A percentile compares a stretch with the other conserved stretches of the same genome.
Evolutionary conservation across 2,329 filamentous ascomycete species (phyloP).

Genomic region (Arthrobotrys megalospora): DNA sequence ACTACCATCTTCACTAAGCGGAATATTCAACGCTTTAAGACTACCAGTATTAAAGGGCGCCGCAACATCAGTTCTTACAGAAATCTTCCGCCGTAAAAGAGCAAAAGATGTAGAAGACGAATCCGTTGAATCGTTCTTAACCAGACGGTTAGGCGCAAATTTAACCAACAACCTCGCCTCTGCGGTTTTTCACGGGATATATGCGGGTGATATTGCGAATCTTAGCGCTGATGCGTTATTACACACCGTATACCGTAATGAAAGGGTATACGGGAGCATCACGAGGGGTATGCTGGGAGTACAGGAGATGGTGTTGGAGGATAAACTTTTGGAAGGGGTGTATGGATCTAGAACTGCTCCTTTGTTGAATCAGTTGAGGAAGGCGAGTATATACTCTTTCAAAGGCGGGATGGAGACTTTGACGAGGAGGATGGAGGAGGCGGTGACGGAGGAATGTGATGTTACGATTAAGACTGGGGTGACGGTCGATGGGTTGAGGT

Average conservation of each 20-base stretch:
- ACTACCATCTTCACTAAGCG: slow-evolving; percentile 70
- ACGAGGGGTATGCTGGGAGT: slow-evolving; percentile 65
- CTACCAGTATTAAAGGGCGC: slow-evolving; percentile 74
- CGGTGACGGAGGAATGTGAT: slow-evolving; percentile 72
- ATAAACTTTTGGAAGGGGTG: slow-evolving; percentile 62
- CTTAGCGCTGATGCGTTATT: slow-evolving; percentile 76
- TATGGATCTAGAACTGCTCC: slow-evolving; percentile 54
- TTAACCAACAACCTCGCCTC: slow-evolving; percentile 82
- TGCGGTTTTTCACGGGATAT: slow-evolving; percentile 86
- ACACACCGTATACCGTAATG: slow-evolving; percentile 62
- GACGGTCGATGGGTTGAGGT: slow-evolving; percentile 70
- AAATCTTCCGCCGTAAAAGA: slow-evolving; percentile 66
- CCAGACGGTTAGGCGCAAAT: slow-evolving; percentile 71
- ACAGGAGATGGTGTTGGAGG: slow-evolving; percentile 64
- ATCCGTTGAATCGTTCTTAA: slow-evolving; percentile 79
- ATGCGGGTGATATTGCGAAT: slow-evolving; percentile 87
- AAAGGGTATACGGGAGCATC: slow-evolving; percentile 67
- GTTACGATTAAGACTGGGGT: slow-evolving; percentile 73
- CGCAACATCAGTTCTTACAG: slow-evolving; percentile 66
- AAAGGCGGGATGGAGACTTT: slow-evolving; percentile 76
- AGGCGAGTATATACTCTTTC: slow-evolving; percentile 70
- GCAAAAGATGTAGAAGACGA: slow-evolving; percentile 73
- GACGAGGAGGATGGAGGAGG: slow-evolving; percentile 71
- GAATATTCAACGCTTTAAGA: slow-evolving; percentile 67
- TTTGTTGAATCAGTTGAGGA: slow-evolving; percentile 62